Evolutionary conservation across 345 rosid species (phyloP), one percentile per base, ranked within the genome.

Genomic region (Linum lewisii): DNA sequence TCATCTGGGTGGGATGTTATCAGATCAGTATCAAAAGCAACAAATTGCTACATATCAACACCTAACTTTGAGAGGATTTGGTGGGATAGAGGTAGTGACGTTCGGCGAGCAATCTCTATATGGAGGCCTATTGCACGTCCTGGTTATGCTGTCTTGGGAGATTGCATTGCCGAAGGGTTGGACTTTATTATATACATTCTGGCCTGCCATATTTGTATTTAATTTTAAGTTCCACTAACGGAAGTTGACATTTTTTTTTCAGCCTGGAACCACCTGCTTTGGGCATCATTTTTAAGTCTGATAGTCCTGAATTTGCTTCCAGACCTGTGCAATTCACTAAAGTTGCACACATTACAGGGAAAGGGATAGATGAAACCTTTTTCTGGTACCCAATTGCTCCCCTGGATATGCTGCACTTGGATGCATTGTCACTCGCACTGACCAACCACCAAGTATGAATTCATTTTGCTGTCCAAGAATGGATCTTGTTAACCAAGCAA

Each of bases 381-480:
- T 87, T 91, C 74, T 93, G 97, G 97, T 85, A 79, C 70, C 99
- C 99, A 61, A 75, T 93, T 85, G 94, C 99, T 23, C 95, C 97
- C 82, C 97, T 60, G 99, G 99, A 56, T 87, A 89, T 82, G 95
- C 77, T 70, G 78, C 99, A 66, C 70, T 93, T 34, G 99, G 97
- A 64, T 93, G 99, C 64, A 77, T 93, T 58, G 85, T 81, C 51
- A 78, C 99, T 60, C 84, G 80, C 81, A 75, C 70, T 72, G 90
- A 87, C 71, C 85, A 81, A 69, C 74, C 85, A 23, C 99, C 99
- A 51, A 55, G 37, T 51, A 63, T 75, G 51, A 82, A 85, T 78
- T 77, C 69, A 36, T 50, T 89, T 66, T 87, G 97, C 74, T 93
- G 99, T 79, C 99, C 95, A 21, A 82, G 97, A 74, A 82, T 84